These are phyloP conservation scores for Monilinia fructigena DNA, from an alignment of 2,329 filamentous ascomycete genomes.

Conservation along the genomic window DNA sequence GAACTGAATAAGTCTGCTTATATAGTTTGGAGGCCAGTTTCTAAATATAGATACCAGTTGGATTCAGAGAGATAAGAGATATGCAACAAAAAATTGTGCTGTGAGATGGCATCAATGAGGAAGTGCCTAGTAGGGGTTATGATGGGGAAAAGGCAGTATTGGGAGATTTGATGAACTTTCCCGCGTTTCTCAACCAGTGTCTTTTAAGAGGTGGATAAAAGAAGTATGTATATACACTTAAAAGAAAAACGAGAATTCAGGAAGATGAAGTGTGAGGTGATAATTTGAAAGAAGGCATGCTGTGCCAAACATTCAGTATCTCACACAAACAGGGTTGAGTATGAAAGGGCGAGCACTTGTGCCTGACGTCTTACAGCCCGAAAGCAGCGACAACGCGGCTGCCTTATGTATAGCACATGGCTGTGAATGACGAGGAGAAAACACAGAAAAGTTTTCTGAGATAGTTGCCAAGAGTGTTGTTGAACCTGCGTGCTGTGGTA, in stretches of 20 bases:
- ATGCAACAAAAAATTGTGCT: background rate
- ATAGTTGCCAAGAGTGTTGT: background rate
- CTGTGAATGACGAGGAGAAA: background rate
- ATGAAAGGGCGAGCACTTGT: too few relatives aligned
- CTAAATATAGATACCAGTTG: too few relatives aligned
- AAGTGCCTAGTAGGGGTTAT: background rate
- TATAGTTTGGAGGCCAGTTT: background rate
- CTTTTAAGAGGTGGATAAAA: background rate
- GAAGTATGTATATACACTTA: too few relatives aligned
- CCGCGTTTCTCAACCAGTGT: background rate
- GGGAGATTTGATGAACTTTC: background rate
- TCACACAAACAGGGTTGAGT: too few relatives aligned
- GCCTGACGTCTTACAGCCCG: background rate
- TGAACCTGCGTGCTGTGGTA: background rate
- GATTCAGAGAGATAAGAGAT: background rate
- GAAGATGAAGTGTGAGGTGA: background rate
- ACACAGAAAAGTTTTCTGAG: background rate
- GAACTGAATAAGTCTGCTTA: too few relatives aligned
- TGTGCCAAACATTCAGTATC: too few relatives aligned
- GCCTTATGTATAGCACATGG: background rate
- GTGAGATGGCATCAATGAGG: too few relatives aligned
- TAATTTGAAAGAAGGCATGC: background rate
- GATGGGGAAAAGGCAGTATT: background rate
- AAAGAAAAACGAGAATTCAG: background rate
- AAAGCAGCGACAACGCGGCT: background rate